phyloP scores from a whole-genome alignment of 495 filamentous ascomycete species.

The Endocarpon pusillum region DNA sequence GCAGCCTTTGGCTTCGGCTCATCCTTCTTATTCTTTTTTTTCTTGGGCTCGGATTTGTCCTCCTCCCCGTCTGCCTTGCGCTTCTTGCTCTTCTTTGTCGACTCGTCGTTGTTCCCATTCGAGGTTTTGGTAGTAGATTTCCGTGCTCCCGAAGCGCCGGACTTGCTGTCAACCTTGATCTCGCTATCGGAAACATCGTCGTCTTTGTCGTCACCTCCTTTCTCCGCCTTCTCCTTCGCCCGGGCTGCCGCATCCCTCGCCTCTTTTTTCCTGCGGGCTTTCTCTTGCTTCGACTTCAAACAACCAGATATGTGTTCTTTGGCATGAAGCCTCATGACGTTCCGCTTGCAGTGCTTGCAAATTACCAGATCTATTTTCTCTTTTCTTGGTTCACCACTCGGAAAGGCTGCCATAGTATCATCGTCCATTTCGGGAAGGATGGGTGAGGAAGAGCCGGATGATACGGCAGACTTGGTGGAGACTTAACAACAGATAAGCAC shows the following conservation, averaged over 20 bases:
- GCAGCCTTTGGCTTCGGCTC: slow-evolving; percentile 74
- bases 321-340: slow-evolving; percentile 40
- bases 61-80: slow-evolving; percentile 72
- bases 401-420: slow-evolving; percentile 48
- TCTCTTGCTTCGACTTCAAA: slow-evolving; percentile 55
- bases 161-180: slow-evolving; percentile 9
- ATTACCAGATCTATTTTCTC: slow-evolving; percentile 47
- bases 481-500: too few species aligned
- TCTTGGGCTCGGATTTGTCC: slow-evolving; percentile 53
- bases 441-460: slow-evolving; percentile 28
- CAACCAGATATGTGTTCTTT: slow-evolving; percentile 53
- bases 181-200: slow-evolving; percentile 28
- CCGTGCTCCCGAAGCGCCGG: slow-evolving; percentile 5
- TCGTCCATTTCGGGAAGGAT: slow-evolving; percentile 61
- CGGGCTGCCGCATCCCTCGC: slow-evolving; percentile 57
- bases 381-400: slow-evolving; percentile 50
- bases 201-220: slow-evolving; percentile 42
- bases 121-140: slow-evolving; percentile 18
- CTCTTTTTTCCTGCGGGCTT: slow-evolving; percentile 61
- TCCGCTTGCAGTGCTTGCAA: slow-evolving; percentile 73
- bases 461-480: slow-evolving; percentile 16
- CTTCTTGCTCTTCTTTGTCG: slow-evolving; percentile 71
- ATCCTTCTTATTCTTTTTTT: slow-evolving; percentile 88
- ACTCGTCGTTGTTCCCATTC: slow-evolving; percentile 44
- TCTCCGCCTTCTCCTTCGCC: slow-evolving; percentile 43